phyloP scores from a whole-genome alignment of 257 asterid species.

The Agastache rugosa region DNA sequence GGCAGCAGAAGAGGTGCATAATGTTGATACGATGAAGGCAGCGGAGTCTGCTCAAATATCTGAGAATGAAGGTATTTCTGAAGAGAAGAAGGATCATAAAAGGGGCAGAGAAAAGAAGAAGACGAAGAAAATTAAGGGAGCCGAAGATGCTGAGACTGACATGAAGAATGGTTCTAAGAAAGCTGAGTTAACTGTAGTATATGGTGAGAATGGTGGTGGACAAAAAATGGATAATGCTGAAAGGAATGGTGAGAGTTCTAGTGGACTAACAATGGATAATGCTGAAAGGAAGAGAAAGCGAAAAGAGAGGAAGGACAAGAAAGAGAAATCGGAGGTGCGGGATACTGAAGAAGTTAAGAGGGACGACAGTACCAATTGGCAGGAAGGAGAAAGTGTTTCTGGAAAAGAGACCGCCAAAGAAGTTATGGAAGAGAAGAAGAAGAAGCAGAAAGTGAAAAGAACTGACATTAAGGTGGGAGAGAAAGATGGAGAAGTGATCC shows the following conservation, averaged over 20 bases:
- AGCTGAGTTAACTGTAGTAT: conserved; percentile 16
- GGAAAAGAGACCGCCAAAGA: conserved; percentile 11
- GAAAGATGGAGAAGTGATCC: conserved; percentile 26
- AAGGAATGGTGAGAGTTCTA: conserved; percentile 9
- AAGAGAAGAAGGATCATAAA: conserved; percentile 23
- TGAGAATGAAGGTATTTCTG: conserved; percentile 33
- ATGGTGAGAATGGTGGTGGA: conserved; percentile 16
- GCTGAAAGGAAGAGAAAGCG: conserved; percentile 37
- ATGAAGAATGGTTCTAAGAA: conserved; percentile 19
- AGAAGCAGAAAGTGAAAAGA: conserved; percentile 30
- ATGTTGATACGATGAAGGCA: neutral
- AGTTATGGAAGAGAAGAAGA: conserved; percentile 33
- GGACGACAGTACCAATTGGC: neutral
- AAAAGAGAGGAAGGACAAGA: conserved; percentile 30
- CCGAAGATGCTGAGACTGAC: conserved; percentile 14
- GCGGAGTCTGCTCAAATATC: conserved; percentile 15
- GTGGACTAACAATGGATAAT: conserved; percentile 20
- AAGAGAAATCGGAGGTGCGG: neutral
- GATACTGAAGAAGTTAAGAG: conserved; percentile 17
- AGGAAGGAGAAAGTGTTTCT: conserved; percentile 23
- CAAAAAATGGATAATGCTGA: conserved; percentile 20
- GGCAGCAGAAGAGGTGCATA: conserved; percentile 20
- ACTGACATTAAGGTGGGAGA: conserved; percentile 12
- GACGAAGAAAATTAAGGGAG: conserved; percentile 22
- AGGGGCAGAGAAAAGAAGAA: conserved; percentile 21